Percentiles rank a stretch among this genome's conserved stretches.
These are phyloP conservation scores for Trichocladium antarcticum DNA, from an alignment of 495 filamentous ascomycete genomes.

Conservation along the genomic window DNA sequence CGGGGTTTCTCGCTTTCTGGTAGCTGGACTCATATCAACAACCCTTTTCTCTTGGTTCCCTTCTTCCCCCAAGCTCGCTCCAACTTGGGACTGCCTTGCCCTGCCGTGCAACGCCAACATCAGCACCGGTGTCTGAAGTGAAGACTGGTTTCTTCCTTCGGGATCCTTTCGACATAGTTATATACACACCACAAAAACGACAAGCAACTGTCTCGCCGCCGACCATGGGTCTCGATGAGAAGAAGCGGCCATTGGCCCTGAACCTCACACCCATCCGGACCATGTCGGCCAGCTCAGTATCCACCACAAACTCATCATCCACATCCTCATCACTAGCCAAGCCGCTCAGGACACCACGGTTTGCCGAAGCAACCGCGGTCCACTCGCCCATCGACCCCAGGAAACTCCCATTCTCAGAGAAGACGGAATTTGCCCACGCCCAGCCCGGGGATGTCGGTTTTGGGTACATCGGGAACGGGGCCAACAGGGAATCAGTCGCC, in stretches of 20 bases:
- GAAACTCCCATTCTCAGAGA: conserved; percentile 56
- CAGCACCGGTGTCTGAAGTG: conserved; percentile 16
- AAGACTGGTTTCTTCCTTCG: conserved; percentile 30
- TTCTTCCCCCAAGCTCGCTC: conserved; percentile 12
- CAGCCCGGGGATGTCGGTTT: conserved; percentile 81
- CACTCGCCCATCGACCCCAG: conserved; percentile 65
- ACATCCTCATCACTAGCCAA: conserved; percentile 51
- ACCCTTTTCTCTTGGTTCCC: conserved; percentile 23
- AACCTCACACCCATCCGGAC: conserved; percentile 37
- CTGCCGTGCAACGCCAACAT: conserved; percentile 3
- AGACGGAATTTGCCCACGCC: conserved; percentile 47
- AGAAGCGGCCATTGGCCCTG: conserved; percentile 41
- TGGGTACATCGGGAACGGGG: conserved; percentile 64
- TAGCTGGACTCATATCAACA: conserved; percentile 47
- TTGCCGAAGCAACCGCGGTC: conserved; percentile 81
- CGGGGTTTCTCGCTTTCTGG: conserved; percentile 26
- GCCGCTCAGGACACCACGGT: conserved; percentile 70
- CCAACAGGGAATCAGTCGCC: conserved; percentile 39
- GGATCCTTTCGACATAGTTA: conserved; percentile 9
- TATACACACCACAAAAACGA: conserved; percentile 15
- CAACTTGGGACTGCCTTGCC: conserved; percentile 16
- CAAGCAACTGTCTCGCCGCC: conserved; percentile 14
- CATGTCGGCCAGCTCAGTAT: conserved; percentile 43
- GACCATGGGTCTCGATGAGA: conserved; percentile 30
- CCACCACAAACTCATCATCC: conserved; percentile 44